phyloP scores from a whole-genome alignment of 176 grass and related monocot genomes.

The Phoenix roebelenii region DNA sequence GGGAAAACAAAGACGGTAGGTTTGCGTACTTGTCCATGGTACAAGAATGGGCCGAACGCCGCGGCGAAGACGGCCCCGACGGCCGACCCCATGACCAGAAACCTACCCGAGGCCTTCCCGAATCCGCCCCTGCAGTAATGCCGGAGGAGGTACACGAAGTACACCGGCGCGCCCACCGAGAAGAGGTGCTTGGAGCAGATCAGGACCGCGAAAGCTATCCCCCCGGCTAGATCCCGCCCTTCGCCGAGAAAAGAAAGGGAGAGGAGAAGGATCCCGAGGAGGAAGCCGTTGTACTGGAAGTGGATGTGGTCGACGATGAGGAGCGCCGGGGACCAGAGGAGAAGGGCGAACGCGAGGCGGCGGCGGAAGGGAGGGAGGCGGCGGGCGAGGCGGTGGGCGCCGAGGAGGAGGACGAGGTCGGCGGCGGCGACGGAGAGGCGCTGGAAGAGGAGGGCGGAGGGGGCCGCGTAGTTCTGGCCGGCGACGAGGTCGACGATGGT shows the following conservation, averaged over 20 bases:
- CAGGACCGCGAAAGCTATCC: background rate
- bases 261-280: constrained; percentile 48
- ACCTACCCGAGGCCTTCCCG: constrained; percentile 31
- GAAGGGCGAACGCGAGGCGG: constrained; percentile 24
- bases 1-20: no score
- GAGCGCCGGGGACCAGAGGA: constrained; percentile 64
- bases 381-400: no score
- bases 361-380: no score
- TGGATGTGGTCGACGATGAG: constrained; percentile 30
- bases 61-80: constrained; percentile 50
- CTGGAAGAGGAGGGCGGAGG: no score
- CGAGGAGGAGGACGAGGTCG: no score
- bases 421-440: no score
- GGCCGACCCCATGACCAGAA: constrained; percentile 44
- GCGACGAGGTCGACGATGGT: constrained; percentile 38
- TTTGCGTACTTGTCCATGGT: constrained; percentile 62
- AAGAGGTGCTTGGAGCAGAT: constrained; percentile 90
- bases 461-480: background rate
- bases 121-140: constrained; percentile 69
- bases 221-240: constrained; percentile 36
- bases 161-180: constrained; percentile 62
- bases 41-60: constrained; percentile 68
- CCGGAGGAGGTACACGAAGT: constrained; percentile 70
- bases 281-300: constrained; percentile 85
- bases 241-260: constrained; percentile 58